Evolutionary conservation across 441 rosid species (phyloP).

Genomic region (Erodium texanum): DNA sequence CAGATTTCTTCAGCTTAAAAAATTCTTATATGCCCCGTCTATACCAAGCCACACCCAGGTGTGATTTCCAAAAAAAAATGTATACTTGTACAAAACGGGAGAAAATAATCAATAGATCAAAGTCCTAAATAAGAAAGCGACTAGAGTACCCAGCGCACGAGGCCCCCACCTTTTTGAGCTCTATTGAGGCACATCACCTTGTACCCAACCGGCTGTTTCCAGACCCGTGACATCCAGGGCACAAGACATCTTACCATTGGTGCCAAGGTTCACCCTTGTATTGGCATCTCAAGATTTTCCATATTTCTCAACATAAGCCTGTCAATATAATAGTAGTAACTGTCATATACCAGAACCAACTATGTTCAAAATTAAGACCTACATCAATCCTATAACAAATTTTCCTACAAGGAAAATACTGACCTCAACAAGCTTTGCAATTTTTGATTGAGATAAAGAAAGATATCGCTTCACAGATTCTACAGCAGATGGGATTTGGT

Average conservation of each 20-base stretch:
- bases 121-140: constrained; percentile 12
- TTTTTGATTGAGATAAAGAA: constrained; percentile 43
- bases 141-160: constrained; percentile 5
- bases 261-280: background rate
- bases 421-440: constrained; percentile 80
- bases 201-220: too few species aligned
- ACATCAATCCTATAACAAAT: constrained; percentile 1
- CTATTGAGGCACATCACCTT: too few species aligned
- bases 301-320: constrained; percentile 69
- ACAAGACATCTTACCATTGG: background rate
- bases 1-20: background rate
- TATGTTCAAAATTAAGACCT: constrained; percentile 9
- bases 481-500: constrained; percentile 48
- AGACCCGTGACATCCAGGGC: background rate
- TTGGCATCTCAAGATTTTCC: constrained; percentile 47
- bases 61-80: background rate
- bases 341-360: too few species aligned
- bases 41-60: background rate
- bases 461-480: constrained; percentile 57
- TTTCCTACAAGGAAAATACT: constrained; percentile 21
- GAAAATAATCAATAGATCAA: constrained; percentile 1
- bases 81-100: background rate
- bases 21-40: background rate
- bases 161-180: background rate
- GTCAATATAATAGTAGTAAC: too few species aligned